Evolutionary conservation across 768 basidiomycete species (phyloP).

Genomic region (Collybia nuda): DNA sequence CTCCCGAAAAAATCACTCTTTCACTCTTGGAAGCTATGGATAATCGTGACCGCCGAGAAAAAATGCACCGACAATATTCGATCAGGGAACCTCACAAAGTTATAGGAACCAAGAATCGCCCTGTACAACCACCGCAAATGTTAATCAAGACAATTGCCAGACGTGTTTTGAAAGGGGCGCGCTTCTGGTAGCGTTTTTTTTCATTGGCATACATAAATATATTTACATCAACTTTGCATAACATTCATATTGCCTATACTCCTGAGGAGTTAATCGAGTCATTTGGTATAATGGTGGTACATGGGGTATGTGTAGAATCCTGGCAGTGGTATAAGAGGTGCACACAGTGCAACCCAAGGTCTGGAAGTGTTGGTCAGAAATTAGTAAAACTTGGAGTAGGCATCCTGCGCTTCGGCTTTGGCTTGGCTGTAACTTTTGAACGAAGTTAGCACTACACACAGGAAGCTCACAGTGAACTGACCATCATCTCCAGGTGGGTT

Average conservation of each 20-base stretch:
- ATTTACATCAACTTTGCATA: neutral
- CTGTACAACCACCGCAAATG: neutral
- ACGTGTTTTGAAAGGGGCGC: conserved; percentile 8
- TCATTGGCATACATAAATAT: too few relatives aligned
- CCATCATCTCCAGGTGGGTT: conserved; percentile 3
- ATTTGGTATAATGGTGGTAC: too few relatives aligned
- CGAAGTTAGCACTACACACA: neutral
- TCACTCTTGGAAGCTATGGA: conserved; percentile 29
- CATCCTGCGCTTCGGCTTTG: conserved; percentile 10
- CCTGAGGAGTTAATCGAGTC: too few relatives aligned
- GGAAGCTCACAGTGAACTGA: neutral
- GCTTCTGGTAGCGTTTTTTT: neutral
- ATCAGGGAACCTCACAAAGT: neutral
- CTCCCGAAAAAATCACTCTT: conserved; percentile 24
- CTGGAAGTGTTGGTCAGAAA: conserved; percentile 3
- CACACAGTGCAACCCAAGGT: neutral
- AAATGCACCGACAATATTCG: neutral
- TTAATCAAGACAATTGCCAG: neutral
- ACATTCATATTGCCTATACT: neutral
- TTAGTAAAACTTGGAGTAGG: conserved; percentile 12
- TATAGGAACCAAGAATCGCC: neutral
- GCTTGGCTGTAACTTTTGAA: conserved; percentile 1
- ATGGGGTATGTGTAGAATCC: too few relatives aligned
- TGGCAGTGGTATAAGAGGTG: neutral
- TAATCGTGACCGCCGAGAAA: conserved; percentile 13